Conservation (phyloP, 2,329 filamentous ascomycete genomes). For the Knufia petricola region DNA sequence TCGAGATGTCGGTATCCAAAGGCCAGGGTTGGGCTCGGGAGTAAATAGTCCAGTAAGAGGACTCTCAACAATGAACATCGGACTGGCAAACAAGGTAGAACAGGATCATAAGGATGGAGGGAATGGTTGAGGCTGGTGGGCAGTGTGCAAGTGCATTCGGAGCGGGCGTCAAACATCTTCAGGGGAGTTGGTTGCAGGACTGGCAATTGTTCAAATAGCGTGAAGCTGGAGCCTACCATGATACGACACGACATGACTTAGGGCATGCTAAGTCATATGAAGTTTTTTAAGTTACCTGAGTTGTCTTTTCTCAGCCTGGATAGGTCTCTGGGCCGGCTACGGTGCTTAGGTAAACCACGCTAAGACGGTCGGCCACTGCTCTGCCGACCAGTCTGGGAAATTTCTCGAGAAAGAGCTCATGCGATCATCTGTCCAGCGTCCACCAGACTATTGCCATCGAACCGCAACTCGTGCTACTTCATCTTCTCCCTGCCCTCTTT, state of each 20-base stretch:
- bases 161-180: neutral
- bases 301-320: too few relatives aligned
- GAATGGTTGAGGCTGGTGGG: constrained; percentile 2
- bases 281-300: too few relatives aligned
- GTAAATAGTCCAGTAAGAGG: constrained; percentile 15
- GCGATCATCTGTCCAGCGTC: constrained; percentile 8
- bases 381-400: constrained; percentile 7
- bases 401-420: constrained; percentile 10
- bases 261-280: neutral
- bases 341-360: neutral
- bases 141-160: neutral
- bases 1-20: constrained; percentile 17
- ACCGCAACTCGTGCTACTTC: neutral
- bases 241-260: neutral
- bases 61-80: neutral
- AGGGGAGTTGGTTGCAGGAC: neutral
- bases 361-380: neutral
- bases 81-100: neutral
- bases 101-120: constrained; percentile 5
- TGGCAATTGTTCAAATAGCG: too few relatives aligned
- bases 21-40: constrained; percentile 14
- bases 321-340: too few relatives aligned
- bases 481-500: neutral
- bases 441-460: constrained; percentile 7
- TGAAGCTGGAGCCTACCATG: neutral